Percentiles rank a stretch among this genome's conserved stretches.
Conservation (phyloP, 352 stramenopile genomes). For the Phytophthora pluvialis region DNA sequence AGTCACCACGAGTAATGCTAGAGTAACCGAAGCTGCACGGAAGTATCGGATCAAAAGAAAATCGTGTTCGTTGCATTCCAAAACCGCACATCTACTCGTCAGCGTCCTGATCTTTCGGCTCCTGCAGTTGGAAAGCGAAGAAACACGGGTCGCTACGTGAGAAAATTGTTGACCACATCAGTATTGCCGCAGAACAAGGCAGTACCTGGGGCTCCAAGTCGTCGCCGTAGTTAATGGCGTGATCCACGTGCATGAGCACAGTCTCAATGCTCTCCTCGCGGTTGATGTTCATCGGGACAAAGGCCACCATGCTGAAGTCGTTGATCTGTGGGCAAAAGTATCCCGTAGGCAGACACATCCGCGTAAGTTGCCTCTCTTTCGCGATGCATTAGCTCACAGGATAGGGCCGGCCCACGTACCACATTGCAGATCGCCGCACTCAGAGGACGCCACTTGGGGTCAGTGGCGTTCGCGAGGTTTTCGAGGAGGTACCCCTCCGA, state of each 20-base stretch:
- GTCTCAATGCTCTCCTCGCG: constrained; percentile 97
- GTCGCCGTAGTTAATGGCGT: constrained; percentile 97
- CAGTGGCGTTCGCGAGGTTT: constrained; percentile 79
- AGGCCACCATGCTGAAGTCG: constrained; percentile 98
- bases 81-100: constrained; percentile 38
- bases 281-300: constrained; percentile 97
- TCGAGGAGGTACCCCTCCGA: constrained; percentile 86
- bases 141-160: constrained; percentile 2
- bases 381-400: background rate
- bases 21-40: background rate
- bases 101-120: constrained; percentile 71
- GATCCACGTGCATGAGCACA: constrained; percentile 95
- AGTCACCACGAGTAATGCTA: constrained; percentile 11
- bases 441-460: constrained; percentile 85
- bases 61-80: constrained; percentile 19
- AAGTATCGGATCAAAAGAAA: constrained; percentile 12
- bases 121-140: constrained; percentile 37
- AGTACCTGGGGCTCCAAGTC: constrained; percentile 91
- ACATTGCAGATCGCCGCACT: constrained; percentile 88
- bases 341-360: constrained; percentile 6
- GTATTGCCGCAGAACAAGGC: background rate
- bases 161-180: background rate
- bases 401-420: constrained; percentile 42
- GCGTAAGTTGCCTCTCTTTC: constrained; percentile 12
- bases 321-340: constrained; percentile 66